A percentile compares a stretch with the other conserved stretches of the same genome.
Evolutionary conservation across 805 yeast species (phyloP).

Genomic region (Nadsonia fulvescens): DNA sequence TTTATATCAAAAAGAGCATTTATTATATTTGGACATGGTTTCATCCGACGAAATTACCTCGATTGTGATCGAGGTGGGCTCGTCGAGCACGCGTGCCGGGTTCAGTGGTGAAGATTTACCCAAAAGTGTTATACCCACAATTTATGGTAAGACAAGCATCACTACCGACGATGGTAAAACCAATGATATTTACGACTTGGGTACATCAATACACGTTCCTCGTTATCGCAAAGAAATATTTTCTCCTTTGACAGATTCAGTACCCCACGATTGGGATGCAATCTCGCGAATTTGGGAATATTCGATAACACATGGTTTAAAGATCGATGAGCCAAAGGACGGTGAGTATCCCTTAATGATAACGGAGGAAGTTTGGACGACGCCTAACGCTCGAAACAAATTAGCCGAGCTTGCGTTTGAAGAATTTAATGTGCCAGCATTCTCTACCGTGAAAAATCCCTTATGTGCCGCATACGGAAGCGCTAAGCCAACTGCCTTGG

Average conservation of each 20-base stretch:
- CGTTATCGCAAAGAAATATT: conserved; percentile 17
- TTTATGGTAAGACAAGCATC: conserved; percentile 32
- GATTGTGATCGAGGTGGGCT: conserved; percentile 81
- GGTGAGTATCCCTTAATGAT: conserved; percentile 46
- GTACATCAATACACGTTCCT: conserved; percentile 23
- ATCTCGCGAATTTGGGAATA: conserved; percentile 50
- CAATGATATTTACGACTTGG: conserved; percentile 16
- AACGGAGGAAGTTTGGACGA: conserved; percentile 56
- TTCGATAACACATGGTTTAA: conserved; percentile 33
- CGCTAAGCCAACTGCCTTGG: conserved; percentile 61
- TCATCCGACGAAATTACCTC: conserved; percentile 68
- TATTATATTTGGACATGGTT: too few relatives aligned
- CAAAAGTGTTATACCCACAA: conserved; percentile 53
- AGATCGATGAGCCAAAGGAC: conserved; percentile 31
- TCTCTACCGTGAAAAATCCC: conserved; percentile 61
- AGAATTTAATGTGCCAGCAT: conserved; percentile 52
- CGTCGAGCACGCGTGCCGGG: conserved; percentile 67
- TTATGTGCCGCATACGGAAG: conserved; percentile 31
- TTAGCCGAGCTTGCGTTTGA: conserved; percentile 63
- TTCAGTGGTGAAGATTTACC: conserved; percentile 90
- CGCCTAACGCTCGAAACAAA: conserved; percentile 34
- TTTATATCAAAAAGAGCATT: too few relatives aligned
- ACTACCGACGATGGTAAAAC: conserved; percentile 3
- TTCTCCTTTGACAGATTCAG: conserved; percentile 20
- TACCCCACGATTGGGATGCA: conserved; percentile 41